phyloP scores from a whole-genome alignment of 768 basidiomycete genomes.

The Amanita brunnescens region DNA sequence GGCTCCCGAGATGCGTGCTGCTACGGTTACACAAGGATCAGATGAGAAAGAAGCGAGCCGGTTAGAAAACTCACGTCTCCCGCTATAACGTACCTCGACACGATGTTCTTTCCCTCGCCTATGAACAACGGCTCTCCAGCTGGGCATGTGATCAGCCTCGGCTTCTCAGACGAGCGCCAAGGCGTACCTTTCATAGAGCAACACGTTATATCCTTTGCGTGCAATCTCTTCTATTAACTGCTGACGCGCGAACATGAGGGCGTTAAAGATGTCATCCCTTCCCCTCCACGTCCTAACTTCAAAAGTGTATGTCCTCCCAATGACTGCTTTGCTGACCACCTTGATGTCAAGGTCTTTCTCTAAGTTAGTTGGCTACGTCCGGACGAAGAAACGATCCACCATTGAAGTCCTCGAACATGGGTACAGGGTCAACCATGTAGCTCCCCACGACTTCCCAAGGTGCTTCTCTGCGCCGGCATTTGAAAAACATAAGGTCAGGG shows the following conservation, averaged over 20 bases:
- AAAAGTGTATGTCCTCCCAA: constrained; percentile 56
- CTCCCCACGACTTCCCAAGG: constrained; percentile 77
- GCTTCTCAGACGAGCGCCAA: neutral
- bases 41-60: neutral
- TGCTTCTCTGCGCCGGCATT: constrained; percentile 46
- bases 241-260: constrained; percentile 53
- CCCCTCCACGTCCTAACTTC: constrained; percentile 41
- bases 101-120: constrained; percentile 56
- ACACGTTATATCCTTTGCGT: constrained; percentile 50
- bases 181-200: constrained; percentile 59
- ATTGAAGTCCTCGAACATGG: constrained; percentile 54
- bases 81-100: constrained; percentile 61
- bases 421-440: constrained; percentile 54
- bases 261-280: constrained; percentile 38
- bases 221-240: constrained; percentile 50
- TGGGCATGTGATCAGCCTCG: constrained; percentile 7
- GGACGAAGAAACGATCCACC: constrained; percentile 26
- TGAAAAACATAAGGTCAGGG: constrained; percentile 22
- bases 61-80: constrained; percentile 36
- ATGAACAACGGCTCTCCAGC: constrained; percentile 61
- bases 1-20: constrained; percentile 48
- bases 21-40: constrained; percentile 16
- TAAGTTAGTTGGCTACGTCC: neutral
- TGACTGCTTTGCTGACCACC: constrained; percentile 50
- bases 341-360: neutral